Percentiles rank a stretch among this genome's conserved stretches.
Conservation (phyloP, 139 green algal species). For the Spirogloea muscicola region DNA sequence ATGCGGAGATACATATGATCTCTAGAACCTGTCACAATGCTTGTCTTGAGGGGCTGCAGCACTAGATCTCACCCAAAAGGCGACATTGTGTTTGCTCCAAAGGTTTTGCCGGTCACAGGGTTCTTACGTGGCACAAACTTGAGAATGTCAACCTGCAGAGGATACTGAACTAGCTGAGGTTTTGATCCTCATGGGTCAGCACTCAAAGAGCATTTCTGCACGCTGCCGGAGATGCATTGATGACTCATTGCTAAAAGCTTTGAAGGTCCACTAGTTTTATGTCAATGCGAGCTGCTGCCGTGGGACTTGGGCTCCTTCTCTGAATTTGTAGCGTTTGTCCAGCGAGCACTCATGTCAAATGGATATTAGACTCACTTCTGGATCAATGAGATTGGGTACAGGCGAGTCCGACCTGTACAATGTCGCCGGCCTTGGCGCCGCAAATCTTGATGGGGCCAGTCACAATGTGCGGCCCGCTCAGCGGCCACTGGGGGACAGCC, state of each 20-base stretch:
- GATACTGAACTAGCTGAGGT: too few species aligned
- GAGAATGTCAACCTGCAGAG: slow-evolving; percentile 23
- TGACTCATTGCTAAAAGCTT: too few species aligned
- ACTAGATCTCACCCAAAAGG: too few species aligned
- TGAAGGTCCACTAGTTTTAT: too few species aligned
- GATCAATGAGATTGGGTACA: background rate
- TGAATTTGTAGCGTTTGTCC: background rate
- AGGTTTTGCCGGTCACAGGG: slow-evolving; percentile 7
- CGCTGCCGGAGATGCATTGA: too few species aligned
- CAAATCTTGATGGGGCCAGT: slow-evolving; percentile 27
- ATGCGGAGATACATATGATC: too few species aligned
- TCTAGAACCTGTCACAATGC: too few species aligned
- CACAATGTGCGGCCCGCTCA: slow-evolving; percentile 16
- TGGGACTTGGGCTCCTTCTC: too few species aligned
- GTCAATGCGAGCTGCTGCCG: too few species aligned
- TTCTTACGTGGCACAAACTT: slow-evolving; percentile 29
- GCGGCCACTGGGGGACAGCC: background rate
- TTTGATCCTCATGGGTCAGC: too few species aligned
- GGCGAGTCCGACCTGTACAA: slow-evolving; percentile 1
- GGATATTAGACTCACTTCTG: background rate
- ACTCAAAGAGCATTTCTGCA: too few species aligned
- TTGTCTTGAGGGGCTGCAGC: too few species aligned
- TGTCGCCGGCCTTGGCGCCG: slow-evolving; percentile 20
- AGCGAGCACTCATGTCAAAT: background rate
- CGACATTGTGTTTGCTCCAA: background rate